Conservation (phyloP, 352 stramenopile genomes). For the Achlya hypogyna region DNA sequence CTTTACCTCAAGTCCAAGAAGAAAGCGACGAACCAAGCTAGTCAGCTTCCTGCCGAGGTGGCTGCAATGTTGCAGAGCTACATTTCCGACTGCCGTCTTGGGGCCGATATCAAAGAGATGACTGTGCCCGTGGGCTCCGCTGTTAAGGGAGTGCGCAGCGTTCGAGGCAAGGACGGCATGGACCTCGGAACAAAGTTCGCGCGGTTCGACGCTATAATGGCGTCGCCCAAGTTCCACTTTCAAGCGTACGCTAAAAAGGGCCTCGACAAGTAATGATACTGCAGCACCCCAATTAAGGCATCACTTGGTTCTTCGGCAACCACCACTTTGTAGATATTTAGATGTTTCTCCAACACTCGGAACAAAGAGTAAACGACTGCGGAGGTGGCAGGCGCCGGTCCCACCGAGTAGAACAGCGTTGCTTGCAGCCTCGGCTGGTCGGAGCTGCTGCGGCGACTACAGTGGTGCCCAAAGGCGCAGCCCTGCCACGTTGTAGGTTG, state of each 20-base stretch:
- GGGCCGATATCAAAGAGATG: slow-evolving; percentile 13
- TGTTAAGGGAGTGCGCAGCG: slow-evolving; percentile 5
- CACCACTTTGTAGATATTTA: no score
- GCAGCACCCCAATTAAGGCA: background rate
- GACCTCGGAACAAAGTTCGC: background rate
- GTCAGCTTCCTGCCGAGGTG: background rate
- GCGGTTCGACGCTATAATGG: background rate
- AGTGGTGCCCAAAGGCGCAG: no score
- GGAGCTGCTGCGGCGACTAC: no score
- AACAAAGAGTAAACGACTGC: no score
- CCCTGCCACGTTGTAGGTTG: no score
- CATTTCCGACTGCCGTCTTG: slow-evolving; percentile 5
- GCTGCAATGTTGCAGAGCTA: background rate
- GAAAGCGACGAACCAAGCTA: background rate
- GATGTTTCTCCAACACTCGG: no score
- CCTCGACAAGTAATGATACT: slow-evolving; percentile 2
- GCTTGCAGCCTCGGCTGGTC: no score
- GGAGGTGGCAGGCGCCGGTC: no score
- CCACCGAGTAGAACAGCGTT: no score
- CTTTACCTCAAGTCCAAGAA: slow-evolving; percentile 14
- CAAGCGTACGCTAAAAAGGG: background rate
- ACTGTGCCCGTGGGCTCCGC: background rate
- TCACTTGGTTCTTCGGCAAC: no score
- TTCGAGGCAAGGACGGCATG: background rate
- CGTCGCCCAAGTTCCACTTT: background rate